A percentile compares a stretch with the other conserved stretches of the same genome.
These are phyloP conservation scores for Pythium sukuiense DNA, from an alignment of 352 stramenopile genomes.

Conservation along the genomic window DNA sequence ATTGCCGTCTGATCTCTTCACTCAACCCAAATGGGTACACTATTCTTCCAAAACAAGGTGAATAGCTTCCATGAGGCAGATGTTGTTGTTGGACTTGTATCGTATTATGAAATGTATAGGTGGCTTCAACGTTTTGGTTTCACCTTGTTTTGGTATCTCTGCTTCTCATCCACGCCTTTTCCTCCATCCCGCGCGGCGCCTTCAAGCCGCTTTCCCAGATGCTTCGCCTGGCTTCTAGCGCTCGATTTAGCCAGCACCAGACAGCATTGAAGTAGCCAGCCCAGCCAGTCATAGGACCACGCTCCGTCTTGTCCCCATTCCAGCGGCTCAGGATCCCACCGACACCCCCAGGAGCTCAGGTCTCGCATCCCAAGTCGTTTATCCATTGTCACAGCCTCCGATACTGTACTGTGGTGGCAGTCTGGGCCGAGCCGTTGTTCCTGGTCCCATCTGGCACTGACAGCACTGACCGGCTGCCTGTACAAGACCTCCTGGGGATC, in stretches of 20 bases:
- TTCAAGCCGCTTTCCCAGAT: constrained; percentile 22
- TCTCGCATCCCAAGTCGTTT: not conserved
- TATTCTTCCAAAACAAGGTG: not conserved
- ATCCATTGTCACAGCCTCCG: not conserved
- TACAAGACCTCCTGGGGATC: constrained; percentile 6
- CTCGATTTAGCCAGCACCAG: constrained; percentile 4
- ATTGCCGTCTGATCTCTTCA: constrained; percentile 2
- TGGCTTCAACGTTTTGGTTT: not conserved
- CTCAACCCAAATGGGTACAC: not conserved
- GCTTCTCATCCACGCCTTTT: not conserved
- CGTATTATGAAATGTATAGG: not conserved
- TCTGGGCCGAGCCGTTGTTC: constrained; percentile 10
- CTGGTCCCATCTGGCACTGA: not conserved
- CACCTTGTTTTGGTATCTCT: constrained; percentile 15
- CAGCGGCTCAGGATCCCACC: constrained; percentile 1
- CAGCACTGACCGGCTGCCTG: not conserved
- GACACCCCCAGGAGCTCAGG: not conserved
- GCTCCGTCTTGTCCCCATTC: not conserved
- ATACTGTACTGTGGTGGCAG: too few relatives aligned
- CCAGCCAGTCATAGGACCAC: not conserved
- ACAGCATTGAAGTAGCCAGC: not conserved
- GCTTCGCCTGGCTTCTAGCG: constrained; percentile 28
- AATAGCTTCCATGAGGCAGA: not conserved
- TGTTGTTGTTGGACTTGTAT: not conserved
- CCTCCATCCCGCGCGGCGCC: not conserved